Conservation (phyloP, 176 grass and related monocot species). For the Oryza nivara region DNA sequence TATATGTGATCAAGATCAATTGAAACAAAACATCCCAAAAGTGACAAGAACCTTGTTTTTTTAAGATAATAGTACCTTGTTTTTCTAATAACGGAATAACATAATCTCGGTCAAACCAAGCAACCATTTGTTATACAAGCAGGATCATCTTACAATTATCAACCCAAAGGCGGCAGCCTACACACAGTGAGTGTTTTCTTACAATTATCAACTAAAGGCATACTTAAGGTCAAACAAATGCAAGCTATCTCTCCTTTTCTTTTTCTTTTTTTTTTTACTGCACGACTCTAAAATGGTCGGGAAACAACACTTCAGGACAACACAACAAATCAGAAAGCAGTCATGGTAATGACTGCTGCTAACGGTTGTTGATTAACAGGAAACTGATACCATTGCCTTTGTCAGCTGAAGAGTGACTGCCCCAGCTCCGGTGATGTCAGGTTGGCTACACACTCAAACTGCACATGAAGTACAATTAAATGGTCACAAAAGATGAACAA, state of each 20-base stretch:
- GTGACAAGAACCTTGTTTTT: background rate
- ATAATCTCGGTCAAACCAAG: background rate
- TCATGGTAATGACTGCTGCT: slow-evolving; percentile 12
- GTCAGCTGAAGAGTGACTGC: slow-evolving; percentile 50
- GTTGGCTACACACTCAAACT: slow-evolving; percentile 68
- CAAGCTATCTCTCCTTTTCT: slow-evolving; percentile 26
- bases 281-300: slow-evolving; percentile 31
- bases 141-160: slow-evolving; percentile 23
- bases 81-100: background rate
- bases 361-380: slow-evolving; percentile 24
- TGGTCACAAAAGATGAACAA: background rate
- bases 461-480: slow-evolving; percentile 25
- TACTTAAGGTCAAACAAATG: slow-evolving; percentile 22
- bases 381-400: slow-evolving; percentile 2
- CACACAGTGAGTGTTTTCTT: slow-evolving; percentile 24
- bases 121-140: slow-evolving; percentile 11
- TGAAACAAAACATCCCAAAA: background rate
- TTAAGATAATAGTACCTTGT: background rate
- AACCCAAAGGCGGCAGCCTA: slow-evolving; percentile 35
- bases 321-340: background rate
- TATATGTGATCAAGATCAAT: background rate
- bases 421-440: slow-evolving; percentile 46
- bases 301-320: slow-evolving; percentile 16
- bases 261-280: slow-evolving; percentile 24
- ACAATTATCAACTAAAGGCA: slow-evolving; percentile 28